Conservation (phyloP, 2,329 filamentous ascomycete genomes). For the Colletotrichum nymphaeae region DNA sequence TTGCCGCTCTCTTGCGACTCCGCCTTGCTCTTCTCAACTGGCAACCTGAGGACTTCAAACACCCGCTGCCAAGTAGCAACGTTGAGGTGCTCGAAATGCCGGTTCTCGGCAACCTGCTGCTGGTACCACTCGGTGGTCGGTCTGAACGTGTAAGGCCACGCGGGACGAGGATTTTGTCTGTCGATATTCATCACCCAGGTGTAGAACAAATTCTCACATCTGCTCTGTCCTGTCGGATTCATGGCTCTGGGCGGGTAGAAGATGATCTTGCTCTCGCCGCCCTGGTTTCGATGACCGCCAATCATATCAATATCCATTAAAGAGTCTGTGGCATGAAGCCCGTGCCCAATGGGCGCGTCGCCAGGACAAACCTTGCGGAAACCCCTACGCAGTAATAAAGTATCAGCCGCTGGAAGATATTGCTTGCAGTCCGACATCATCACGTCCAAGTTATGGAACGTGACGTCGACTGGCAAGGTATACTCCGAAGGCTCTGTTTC, state of each 20-base stretch:
- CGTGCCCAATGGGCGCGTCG: neutral
- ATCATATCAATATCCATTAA: constrained; percentile 13
- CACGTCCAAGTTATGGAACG: constrained; percentile 50
- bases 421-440: constrained; percentile 46
- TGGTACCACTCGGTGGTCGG: constrained; percentile 65
- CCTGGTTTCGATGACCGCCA: constrained; percentile 32
- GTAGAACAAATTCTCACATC: constrained; percentile 58
- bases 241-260: constrained; percentile 59
- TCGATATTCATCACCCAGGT: constrained; percentile 46
- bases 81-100: constrained; percentile 61
- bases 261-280: constrained; percentile 48
- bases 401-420: constrained; percentile 49
- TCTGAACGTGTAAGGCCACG: constrained; percentile 54
- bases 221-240: constrained; percentile 37
- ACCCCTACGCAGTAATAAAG: constrained; percentile 45
- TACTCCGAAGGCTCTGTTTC: constrained; percentile 38
- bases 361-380: constrained; percentile 49
- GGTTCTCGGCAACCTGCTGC: constrained; percentile 55
- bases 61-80: constrained; percentile 57
- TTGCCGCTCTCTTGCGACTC: neutral
- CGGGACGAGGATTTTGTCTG: constrained; percentile 32
- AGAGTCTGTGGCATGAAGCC: constrained; percentile 16
- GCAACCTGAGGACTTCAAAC: constrained; percentile 41
- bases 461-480: constrained; percentile 53
- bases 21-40: neutral